Conservation (phyloP, 306 rosid genomes). For the Sicyos edulis region DNA sequence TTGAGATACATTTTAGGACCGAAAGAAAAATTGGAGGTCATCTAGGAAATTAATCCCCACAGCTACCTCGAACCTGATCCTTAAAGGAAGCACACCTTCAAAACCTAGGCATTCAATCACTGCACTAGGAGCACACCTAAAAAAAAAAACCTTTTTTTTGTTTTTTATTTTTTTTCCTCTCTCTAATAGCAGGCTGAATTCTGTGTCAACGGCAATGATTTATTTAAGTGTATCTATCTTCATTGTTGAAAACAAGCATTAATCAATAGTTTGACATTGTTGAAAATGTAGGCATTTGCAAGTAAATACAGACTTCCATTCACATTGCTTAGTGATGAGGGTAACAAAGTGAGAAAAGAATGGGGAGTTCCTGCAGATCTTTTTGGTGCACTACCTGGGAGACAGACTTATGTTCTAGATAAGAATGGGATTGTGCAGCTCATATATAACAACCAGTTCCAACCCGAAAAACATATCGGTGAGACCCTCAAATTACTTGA, state of each 20-base stretch:
- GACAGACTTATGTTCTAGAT: slow-evolving; percentile 94
- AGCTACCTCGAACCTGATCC: no score
- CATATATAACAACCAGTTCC: slow-evolving; percentile 93
- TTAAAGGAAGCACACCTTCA: no score
- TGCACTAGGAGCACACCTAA: no score
- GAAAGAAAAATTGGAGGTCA: no score
- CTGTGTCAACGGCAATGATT: no score
- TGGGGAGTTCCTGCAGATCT: slow-evolving; percentile 95
- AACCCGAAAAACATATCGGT: slow-evolving; percentile 90
- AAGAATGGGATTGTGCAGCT: slow-evolving; percentile 91
- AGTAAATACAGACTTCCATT: slow-evolving; percentile 82
- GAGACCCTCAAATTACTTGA: slow-evolving; percentile 91
- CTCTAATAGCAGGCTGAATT: no score
- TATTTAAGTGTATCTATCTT: not conserved
- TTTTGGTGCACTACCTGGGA: slow-evolving; percentile 93
- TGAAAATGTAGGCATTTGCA: slow-evolving; percentile 63
- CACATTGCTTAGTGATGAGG: slow-evolving; percentile 80
- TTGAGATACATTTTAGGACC: no score
- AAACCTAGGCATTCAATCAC: no score
- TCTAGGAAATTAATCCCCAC: no score
- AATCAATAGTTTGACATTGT: not conserved
- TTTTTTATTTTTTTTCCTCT: no score
- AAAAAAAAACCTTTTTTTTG: no score
- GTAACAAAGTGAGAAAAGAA: slow-evolving; percentile 85
- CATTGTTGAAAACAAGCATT: not conserved